Conservation (phyloP, 2,329 filamentous ascomycete species). For the Cryphonectria japonica region DNA sequence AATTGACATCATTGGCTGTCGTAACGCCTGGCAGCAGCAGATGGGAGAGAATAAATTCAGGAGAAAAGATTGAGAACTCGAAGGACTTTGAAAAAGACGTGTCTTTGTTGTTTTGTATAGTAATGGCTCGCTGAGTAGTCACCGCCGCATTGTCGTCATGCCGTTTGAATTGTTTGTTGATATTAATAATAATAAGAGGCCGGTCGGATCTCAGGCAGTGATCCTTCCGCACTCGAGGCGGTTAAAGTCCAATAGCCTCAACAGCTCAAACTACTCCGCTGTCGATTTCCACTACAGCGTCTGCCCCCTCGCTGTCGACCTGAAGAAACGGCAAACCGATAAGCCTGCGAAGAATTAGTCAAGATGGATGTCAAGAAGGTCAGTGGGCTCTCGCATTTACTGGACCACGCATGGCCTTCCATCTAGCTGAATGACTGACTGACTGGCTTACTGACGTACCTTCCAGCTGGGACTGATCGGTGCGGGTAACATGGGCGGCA, state of each 20-base stretch:
- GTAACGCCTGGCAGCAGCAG: neutral
- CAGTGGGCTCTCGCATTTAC: neutral
- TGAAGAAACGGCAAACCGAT: neutral
- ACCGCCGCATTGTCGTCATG: neutral
- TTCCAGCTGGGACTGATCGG: constrained; percentile 58
- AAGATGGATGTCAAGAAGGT: constrained; percentile 23
- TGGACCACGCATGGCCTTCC: neutral
- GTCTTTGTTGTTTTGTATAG: neutral
- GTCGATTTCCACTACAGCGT: constrained; percentile 20
- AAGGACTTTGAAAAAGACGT: neutral
- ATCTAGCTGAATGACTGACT: neutral
- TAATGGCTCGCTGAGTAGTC: neutral
- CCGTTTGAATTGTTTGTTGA: neutral
- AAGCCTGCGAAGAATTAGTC: neutral
- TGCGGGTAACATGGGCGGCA: constrained; percentile 63
- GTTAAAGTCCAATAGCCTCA: constrained; percentile 16
- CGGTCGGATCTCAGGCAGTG: neutral
- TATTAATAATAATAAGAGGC: neutral
- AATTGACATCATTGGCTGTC: constrained; percentile 8
- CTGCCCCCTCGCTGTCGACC: constrained; percentile 8
- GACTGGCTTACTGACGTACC: neutral
- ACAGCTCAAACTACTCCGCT: constrained; percentile 21
- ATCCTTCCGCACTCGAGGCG: constrained; percentile 16
- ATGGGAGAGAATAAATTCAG: neutral
- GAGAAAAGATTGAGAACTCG: neutral